Conservation (phyloP, 1,284 basidiomycete genomes). For the Ganoderma lucidum region DNA sequence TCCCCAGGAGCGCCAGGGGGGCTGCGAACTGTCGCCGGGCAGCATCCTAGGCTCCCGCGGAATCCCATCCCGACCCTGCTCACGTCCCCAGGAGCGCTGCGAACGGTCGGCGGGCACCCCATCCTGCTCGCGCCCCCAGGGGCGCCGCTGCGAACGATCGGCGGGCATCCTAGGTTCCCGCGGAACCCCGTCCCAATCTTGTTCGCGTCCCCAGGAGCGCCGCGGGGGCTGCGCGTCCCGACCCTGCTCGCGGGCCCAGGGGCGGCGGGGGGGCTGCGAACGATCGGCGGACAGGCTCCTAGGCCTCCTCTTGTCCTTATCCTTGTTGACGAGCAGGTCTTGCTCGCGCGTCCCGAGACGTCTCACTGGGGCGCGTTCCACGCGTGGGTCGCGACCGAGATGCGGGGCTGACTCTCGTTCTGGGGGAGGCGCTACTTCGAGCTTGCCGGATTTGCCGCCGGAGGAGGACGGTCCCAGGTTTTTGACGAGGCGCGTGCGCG, state of each 20-base stretch:
- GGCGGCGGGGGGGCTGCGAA: no score
- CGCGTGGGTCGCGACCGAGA: conserved; percentile 10
- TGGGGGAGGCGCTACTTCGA: conserved; percentile 43
- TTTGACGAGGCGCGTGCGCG: conserved; percentile 48
- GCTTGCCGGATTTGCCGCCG: conserved; percentile 24
- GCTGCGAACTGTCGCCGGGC: no score
- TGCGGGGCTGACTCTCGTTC: conserved; percentile 24
- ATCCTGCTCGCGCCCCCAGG: background rate
- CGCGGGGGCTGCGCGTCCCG: no score
- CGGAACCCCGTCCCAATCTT: no score
- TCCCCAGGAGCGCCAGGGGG: no score
- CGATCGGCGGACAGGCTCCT: background rate
- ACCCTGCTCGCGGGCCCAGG: no score
- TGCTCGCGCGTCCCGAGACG: conserved; percentile 13
- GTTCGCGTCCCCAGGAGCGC: no score
- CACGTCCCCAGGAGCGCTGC: no score
- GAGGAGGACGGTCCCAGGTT: conserved; percentile 44
- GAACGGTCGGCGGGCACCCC: background rate
- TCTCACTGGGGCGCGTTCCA: background rate
- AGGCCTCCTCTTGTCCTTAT: background rate
- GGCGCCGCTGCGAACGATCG: background rate
- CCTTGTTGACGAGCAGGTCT: conserved; percentile 5
- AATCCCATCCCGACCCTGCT: no score
- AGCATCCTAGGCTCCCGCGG: no score
- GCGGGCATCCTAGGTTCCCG: no score